These are phyloP conservation scores for Chrysophaeum taylorii DNA, from an alignment of 352 stramenopile species.

Conservation along the genomic window DNA sequence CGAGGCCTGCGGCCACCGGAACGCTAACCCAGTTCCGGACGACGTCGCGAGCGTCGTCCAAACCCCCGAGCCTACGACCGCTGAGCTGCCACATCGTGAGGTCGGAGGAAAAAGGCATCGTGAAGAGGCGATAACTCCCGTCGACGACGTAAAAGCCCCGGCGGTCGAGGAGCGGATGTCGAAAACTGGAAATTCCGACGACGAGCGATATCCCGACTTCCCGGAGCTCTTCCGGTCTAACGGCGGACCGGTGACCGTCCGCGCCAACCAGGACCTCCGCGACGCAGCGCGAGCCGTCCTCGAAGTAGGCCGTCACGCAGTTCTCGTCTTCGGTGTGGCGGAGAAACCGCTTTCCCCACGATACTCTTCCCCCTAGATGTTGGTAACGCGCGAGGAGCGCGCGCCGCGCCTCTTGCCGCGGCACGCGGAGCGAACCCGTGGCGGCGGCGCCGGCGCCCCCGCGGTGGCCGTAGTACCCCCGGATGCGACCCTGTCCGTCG, in stretches of 20 bases:
- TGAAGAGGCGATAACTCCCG: constrained; percentile 19
- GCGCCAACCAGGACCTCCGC: constrained; percentile 40
- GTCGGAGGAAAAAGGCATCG: constrained; percentile 17
- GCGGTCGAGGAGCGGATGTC: constrained; percentile 7
- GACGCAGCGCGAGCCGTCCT: not conserved
- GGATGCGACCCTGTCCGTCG: not conserved
- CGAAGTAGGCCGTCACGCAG: too few relatives aligned
- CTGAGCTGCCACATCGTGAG: constrained; percentile 22
- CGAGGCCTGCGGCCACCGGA: not conserved
- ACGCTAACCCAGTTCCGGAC: not conserved
- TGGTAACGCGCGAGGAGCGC: not conserved
- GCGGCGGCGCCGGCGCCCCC: not conserved
- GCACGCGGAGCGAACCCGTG: not conserved
- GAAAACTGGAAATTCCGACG: constrained; percentile 2
- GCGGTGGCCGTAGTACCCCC: constrained; percentile 19
- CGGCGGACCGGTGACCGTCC: constrained; percentile 45
- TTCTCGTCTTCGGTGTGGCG: too few relatives aligned
- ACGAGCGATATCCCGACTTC: constrained; percentile 13
- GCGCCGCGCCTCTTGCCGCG: not conserved
- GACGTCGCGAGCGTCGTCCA: not conserved
- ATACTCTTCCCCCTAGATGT: too few relatives aligned
- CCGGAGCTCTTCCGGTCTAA: constrained; percentile 22
- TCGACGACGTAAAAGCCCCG: constrained; percentile 19
- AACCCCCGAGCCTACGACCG: not conserved
- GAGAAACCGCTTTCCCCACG: too few relatives aligned